A percentile compares a stretch with the other conserved stretches of the same genome.
Evolutionary conservation across 305 asterid species (phyloP).

Genomic region (Solanum chacoense): DNA sequence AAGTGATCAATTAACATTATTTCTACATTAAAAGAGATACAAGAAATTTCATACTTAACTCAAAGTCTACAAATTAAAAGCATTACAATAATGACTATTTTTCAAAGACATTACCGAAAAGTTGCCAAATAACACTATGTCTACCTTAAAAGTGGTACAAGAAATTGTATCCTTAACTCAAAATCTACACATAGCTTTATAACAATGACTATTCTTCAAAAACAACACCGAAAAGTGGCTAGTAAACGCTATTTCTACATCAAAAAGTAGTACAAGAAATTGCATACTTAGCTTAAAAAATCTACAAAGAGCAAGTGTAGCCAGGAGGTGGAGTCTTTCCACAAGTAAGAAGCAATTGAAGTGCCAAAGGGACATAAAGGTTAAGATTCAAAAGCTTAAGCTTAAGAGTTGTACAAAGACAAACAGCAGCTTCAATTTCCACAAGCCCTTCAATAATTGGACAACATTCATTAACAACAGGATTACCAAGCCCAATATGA

Average conservation of each 20-base stretch:
- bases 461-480: constrained; percentile 62
- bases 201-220: neutral
- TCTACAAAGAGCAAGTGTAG: constrained; percentile 47
- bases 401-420: constrained; percentile 66
- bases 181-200: neutral
- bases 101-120: neutral
- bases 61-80: constrained; percentile 15
- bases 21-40: neutral
- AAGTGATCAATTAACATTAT: neutral
- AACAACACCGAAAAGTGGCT: neutral
- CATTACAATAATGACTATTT: neutral
- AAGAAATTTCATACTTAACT: neutral
- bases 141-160: neutral
- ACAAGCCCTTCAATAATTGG: constrained; percentile 54
- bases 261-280: neutral
- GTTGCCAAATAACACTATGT: neutral
- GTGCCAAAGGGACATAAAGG: constrained; percentile 43
- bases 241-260: neutral
- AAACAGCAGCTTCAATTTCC: constrained; percentile 67
- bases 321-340: constrained; percentile 68
- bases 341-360: constrained; percentile 46
- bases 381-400: constrained; percentile 44
- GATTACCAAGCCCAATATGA: constrained; percentile 59
- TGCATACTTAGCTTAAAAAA: neutral
- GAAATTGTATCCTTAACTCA: neutral